Evolutionary conservation across 139 green algal species (phyloP).

Genomic region (Chlorella vulgaris): DNA sequence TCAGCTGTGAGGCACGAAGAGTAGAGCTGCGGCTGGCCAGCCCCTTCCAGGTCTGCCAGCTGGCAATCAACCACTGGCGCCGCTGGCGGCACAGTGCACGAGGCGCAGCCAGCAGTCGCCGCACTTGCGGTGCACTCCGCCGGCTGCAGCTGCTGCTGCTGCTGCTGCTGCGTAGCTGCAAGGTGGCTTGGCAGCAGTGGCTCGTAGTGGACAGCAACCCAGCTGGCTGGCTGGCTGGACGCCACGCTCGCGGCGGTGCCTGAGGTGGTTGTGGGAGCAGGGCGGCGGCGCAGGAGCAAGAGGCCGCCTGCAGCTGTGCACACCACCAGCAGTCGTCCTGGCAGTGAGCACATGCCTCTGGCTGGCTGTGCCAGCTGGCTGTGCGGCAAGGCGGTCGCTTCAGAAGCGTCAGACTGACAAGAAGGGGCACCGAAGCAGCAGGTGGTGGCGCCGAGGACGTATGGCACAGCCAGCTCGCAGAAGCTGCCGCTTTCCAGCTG

Average conservation of each 20-base stretch:
- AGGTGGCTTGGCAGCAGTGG: constrained; percentile 1
- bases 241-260: not conserved
- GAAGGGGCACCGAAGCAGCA: too few species aligned
- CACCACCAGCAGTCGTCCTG: not conserved
- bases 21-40: constrained; percentile 23
- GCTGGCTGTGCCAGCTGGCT: constrained; percentile 8
- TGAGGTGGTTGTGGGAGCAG: not conserved
- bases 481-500: constrained; percentile 2
- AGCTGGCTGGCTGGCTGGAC: not conserved
- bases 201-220: not conserved
- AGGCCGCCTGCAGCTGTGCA: not conserved
- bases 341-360: not conserved
- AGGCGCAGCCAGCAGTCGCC: not conserved
- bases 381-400: too few species aligned
- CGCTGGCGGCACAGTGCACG: not conserved
- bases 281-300: not conserved
- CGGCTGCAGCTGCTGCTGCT: not conserved
- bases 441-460: not conserved
- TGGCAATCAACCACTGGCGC: constrained; percentile 8
- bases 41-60: constrained; percentile 13
- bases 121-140: not conserved
- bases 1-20: not conserved
- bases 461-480: not conserved
- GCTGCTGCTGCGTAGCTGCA: not conserved
- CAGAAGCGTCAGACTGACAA: too few species aligned